Percentiles rank a stretch among this genome's conserved stretches.
Evolutionary conservation across 1,139 yeast species (phyloP).

Genomic region (Saccharomyces hybrid): DNA sequence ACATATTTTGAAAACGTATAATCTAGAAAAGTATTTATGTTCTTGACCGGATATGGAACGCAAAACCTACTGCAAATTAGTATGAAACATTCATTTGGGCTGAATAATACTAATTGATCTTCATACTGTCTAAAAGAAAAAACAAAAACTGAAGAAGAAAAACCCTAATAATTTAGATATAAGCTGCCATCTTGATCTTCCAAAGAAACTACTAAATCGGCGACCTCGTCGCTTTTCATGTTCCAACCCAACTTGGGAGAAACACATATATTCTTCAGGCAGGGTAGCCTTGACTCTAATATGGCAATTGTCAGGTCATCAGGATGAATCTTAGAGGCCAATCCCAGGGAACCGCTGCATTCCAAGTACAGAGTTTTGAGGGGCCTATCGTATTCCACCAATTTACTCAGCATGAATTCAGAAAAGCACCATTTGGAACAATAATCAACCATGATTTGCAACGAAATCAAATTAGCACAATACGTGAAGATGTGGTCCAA

Average conservation of each 20-base stretch:
- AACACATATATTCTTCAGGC: conserved; percentile 53
- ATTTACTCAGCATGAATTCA: conserved; percentile 42
- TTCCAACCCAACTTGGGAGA: conserved; percentile 87
- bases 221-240: conserved; percentile 61
- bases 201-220: conserved; percentile 44
- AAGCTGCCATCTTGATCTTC: conserved; percentile 37
- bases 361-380: conserved; percentile 61
- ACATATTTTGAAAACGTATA: background rate
- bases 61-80: background rate
- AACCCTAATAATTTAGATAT: conserved; percentile 27
- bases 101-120: background rate
- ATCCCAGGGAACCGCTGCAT: conserved; percentile 85
- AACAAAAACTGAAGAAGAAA: background rate
- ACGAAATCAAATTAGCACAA: conserved; percentile 61
- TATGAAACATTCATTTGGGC: background rate
- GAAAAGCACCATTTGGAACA: conserved; percentile 55
- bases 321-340: conserved; percentile 74
- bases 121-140: background rate
- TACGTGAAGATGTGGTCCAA: conserved; percentile 64
- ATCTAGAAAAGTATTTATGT: background rate
- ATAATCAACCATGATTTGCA: conserved; percentile 77
- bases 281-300: conserved; percentile 67
- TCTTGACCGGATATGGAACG: too few relatives aligned
- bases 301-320: conserved; percentile 82
- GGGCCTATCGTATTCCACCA: conserved; percentile 39